phyloP scores from a whole-genome alignment of 768 basidiomycete genomes.

The Xerocomellus intermedius region DNA sequence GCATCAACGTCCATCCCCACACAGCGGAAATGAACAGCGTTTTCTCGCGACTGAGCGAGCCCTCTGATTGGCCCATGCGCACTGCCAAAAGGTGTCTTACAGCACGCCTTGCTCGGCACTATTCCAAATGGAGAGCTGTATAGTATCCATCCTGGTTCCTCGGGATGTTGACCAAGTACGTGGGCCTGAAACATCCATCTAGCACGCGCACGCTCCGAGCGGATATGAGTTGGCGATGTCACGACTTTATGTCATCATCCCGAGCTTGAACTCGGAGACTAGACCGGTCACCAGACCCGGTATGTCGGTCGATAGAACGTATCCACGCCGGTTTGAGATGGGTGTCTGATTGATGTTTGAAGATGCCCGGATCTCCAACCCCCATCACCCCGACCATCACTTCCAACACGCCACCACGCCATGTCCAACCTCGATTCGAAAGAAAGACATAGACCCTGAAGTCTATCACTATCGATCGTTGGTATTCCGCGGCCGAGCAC shows the following conservation, averaged over 20 bases:
- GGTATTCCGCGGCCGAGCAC: constrained; percentile 16
- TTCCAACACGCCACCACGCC: neutral
- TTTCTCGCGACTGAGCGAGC: neutral
- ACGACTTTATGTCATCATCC: neutral
- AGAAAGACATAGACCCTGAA: constrained; percentile 9
- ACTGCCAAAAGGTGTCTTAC: neutral
- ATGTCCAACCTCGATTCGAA: neutral
- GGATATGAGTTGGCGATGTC: neutral
- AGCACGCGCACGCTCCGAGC: neutral
- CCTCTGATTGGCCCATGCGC: neutral
- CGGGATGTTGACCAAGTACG: neutral
- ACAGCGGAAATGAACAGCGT: neutral
- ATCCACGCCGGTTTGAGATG: neutral
- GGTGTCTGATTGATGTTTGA: neutral
- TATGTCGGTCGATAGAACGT: neutral
- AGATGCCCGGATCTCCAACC: neutral
- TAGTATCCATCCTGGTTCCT: neutral
- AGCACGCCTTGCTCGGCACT: neutral
- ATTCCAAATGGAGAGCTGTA: neutral
- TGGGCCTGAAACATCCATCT: neutral
- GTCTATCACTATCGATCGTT: constrained; percentile 13
- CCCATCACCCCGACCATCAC: neutral
- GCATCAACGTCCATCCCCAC: neutral
- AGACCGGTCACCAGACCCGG: neutral
- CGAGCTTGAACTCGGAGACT: neutral